phyloP scores from a whole-genome alignment of 1,284 basidiomycete genomes.

The Coniferiporia sulphurascens region DNA sequence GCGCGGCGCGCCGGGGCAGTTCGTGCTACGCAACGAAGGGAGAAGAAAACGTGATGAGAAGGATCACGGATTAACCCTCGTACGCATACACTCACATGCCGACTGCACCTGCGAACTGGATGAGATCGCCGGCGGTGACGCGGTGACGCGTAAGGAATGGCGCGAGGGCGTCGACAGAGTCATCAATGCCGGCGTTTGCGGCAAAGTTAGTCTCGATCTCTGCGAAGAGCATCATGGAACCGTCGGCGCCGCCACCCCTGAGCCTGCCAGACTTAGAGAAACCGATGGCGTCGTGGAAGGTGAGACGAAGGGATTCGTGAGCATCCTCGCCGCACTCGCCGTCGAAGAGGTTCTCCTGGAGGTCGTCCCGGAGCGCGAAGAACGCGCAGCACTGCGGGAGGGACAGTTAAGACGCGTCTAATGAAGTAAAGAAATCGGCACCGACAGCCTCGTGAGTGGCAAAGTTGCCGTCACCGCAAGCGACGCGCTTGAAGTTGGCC shows the following conservation, averaged over 20 bases:
- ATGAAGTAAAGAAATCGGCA: background rate
- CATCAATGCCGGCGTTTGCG: constrained; percentile 27
- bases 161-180: constrained; percentile 24
- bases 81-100: constrained; percentile 17
- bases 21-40: constrained; percentile 13
- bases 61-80: too few species aligned
- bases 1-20: constrained; percentile 29
- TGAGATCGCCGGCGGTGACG: constrained; percentile 28
- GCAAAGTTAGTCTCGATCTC: constrained; percentile 19
- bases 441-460: constrained; percentile 17
- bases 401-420: too few species aligned
- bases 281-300: constrained; percentile 27
- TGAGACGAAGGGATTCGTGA: constrained; percentile 23
- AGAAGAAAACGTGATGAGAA: too few species aligned
- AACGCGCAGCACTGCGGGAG: constrained; percentile 21
- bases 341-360: constrained; percentile 21
- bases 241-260: constrained; percentile 18
- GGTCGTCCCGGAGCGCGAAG: constrained; percentile 23
- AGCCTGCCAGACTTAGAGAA: constrained; percentile 19
- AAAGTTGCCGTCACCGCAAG: constrained; percentile 21
- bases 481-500: constrained; percentile 18
- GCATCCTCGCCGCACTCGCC: constrained; percentile 21
- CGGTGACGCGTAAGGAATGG: constrained; percentile 25
- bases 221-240: constrained; percentile 20
- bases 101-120: constrained; percentile 30